These are phyloP conservation scores for Penicillium sp. DNA, from an alignment of 2,329 filamentous ascomycete species.

Conservation along the genomic window DNA sequence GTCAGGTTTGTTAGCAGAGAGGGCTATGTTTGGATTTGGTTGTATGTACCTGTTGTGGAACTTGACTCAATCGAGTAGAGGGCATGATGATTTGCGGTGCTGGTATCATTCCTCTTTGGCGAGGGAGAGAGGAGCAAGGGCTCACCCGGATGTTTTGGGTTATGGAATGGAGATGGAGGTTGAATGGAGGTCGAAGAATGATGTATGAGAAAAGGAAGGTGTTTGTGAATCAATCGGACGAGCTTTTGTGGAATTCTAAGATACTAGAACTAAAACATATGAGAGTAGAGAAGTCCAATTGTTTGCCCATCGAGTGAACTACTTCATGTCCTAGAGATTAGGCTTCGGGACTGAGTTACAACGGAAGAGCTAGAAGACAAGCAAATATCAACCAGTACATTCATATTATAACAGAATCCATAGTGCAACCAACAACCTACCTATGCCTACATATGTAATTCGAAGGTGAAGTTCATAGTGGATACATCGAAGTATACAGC, in stretches of 20 bases:
- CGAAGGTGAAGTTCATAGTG: background rate
- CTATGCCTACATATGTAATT: no score
- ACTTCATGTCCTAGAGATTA: background rate
- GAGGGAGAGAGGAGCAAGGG: background rate
- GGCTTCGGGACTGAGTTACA: no score
- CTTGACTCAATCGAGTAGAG: no score
- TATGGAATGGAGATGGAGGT: background rate
- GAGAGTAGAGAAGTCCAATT: no score
- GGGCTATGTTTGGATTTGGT: no score
- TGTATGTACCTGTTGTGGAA: background rate
- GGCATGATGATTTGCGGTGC: background rate
- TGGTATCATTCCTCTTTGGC: background rate
- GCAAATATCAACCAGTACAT: background rate
- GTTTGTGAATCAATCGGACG: background rate
- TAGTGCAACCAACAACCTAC: background rate
- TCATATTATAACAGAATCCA: background rate
- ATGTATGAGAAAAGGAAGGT: background rate
- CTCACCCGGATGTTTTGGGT: background rate
- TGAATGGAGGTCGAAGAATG: background rate
- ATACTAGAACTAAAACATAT: background rate
- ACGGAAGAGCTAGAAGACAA: background rate
- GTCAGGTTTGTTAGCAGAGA: background rate
- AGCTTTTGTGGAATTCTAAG: background rate
- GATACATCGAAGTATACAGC: background rate
- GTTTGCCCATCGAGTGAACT: background rate